A percentile compares a stretch with the other conserved stretches of the same genome.
These are phyloP conservation scores for Eucalyptus melliodora DNA, from an alignment of 345 rosid genomes.

Conservation along the genomic window DNA sequence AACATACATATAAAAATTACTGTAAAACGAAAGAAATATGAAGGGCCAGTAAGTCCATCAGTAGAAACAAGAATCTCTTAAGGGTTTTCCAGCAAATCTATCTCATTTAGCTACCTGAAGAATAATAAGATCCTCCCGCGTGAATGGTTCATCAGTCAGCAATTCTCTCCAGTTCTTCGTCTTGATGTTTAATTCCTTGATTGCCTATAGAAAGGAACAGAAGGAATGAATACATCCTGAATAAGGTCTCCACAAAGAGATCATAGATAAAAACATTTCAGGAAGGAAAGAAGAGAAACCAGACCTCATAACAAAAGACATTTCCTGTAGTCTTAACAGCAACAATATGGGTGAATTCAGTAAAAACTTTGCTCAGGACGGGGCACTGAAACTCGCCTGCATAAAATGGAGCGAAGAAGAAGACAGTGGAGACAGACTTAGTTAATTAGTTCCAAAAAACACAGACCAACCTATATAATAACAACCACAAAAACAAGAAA, in stretches of 20 bases:
- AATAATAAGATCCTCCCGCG: constrained; percentile 70
- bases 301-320: constrained; percentile 84
- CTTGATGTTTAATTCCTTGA: constrained; percentile 86
- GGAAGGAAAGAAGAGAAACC: background rate
- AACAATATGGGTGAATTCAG: constrained; percentile 85
- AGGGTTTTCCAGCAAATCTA: background rate
- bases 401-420: background rate
- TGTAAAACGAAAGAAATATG: background rate
- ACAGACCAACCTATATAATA: background rate
- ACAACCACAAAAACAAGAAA: background rate
- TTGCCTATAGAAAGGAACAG: constrained; percentile 33
- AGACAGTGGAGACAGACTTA: background rate
- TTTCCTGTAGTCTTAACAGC: constrained; percentile 89
- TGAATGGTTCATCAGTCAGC: constrained; percentile 74
- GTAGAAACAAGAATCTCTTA: background rate
- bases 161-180: constrained; percentile 91
- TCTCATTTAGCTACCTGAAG: constrained; percentile 42
- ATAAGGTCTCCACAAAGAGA: background rate
- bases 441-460: background rate
- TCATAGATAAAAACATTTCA: background rate
- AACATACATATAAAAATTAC: background rate
- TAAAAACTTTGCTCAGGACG: constrained; percentile 83
- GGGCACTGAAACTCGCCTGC: constrained; percentile 91
- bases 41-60: background rate
- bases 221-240: background rate